Conservation (phyloP, 257 asterid genomes). For the Buddleja alternifolia region DNA sequence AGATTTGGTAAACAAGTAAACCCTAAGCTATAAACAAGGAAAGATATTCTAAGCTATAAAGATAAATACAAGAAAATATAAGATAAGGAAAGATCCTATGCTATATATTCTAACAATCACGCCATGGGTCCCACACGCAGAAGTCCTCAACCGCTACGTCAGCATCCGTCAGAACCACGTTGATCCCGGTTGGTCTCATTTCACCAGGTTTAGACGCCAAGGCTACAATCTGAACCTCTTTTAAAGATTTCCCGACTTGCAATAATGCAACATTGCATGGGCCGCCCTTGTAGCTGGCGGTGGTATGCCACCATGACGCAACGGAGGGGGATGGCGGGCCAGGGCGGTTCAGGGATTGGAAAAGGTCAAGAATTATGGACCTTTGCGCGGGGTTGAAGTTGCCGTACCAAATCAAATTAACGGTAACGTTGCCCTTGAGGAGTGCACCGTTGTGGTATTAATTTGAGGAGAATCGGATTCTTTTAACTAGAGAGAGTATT, state of each 20-base stretch:
- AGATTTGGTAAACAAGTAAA: no score
- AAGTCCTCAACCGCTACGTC: conserved; percentile 44
- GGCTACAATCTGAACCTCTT: conserved; percentile 21
- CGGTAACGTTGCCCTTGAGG: conserved; percentile 42
- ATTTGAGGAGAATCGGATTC: conserved; percentile 35
- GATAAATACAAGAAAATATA: no score
- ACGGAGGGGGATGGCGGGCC: conserved; percentile 26
- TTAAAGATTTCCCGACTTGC: conserved; percentile 34
- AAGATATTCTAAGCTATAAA: no score
- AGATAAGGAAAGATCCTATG: no score
- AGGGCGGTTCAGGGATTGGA: conserved; percentile 22
- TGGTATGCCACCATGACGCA: conserved; percentile 36
- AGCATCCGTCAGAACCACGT: conserved; percentile 36
- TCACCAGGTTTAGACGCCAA: conserved; percentile 29
- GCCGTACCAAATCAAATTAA: conserved; percentile 45
- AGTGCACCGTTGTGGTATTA: conserved; percentile 44
- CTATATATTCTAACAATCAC: no score
- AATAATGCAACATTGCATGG: not conserved
- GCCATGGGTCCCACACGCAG: conserved; percentile 45
- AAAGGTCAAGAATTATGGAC: conserved; percentile 22
- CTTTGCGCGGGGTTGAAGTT: conserved; percentile 25
- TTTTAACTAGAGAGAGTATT: conserved; percentile 38
- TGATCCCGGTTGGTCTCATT: conserved; percentile 6
- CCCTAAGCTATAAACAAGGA: no score
- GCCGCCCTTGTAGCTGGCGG: conserved; percentile 26